Conservation (phyloP, 345 rosid species). For the Sonneratia alba region DNA sequence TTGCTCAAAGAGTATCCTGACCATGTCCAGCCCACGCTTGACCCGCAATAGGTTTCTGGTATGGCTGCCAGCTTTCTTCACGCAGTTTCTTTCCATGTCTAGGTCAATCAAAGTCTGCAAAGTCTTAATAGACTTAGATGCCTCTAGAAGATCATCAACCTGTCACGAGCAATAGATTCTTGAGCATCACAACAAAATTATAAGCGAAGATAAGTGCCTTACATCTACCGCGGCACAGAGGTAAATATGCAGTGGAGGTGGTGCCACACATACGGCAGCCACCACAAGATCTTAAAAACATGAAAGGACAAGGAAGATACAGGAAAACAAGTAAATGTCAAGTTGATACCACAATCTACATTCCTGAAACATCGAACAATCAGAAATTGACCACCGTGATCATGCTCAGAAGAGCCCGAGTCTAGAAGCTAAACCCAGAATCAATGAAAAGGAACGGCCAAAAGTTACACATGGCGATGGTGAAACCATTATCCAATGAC, state of each 20-base stretch:
- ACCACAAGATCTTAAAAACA: not conserved
- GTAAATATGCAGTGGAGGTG: not conserved
- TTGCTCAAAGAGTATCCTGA: constrained; percentile 71
- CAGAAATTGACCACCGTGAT: not conserved
- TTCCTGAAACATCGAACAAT: not conserved
- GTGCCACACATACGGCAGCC: not conserved
- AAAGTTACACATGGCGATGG: not conserved
- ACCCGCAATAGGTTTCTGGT: constrained; percentile 82
- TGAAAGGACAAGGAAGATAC: not conserved
- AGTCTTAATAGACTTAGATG: constrained; percentile 53
- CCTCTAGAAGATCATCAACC: constrained; percentile 72
- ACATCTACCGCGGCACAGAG: not conserved
- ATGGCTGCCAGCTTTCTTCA: constrained; percentile 76
- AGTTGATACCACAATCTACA: not conserved
- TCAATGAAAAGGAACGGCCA: not conserved
- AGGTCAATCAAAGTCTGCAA: constrained; percentile 47
- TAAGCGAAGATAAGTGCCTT: not conserved
- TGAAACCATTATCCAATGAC: not conserved
- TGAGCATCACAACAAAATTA: no score
- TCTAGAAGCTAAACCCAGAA: not conserved
- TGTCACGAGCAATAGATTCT: constrained; percentile 9
- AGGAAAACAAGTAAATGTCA: no score
- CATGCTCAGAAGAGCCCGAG: not conserved
- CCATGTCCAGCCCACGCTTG: constrained; percentile 97
- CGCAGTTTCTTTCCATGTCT: constrained; percentile 45